A percentile compares a stretch with the other conserved stretches of the same genome.
These are phyloP conservation scores for Yarrowia bubula DNA, from an alignment of 805 yeast genomes.

Conservation along the genomic window DNA sequence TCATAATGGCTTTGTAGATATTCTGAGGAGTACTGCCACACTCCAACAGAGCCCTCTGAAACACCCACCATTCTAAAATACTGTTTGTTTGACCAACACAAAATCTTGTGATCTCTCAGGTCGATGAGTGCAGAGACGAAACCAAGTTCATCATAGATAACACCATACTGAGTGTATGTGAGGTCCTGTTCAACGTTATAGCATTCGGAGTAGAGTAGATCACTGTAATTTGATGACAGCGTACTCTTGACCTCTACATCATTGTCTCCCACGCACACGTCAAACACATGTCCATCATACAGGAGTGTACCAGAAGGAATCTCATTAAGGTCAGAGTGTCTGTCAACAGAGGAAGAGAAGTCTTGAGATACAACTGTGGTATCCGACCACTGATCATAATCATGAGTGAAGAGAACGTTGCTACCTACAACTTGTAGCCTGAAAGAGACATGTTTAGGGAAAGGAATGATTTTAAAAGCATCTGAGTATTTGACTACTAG, in stretches of 20 bases:
- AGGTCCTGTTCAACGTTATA: neutral
- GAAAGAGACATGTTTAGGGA: no score
- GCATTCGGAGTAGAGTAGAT: no score
- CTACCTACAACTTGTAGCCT: no score
- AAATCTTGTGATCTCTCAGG: neutral
- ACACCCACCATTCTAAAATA: neutral
- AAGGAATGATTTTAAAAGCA: no score
- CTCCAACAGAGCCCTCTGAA: neutral
- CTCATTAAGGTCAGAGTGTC: neutral
- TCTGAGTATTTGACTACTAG: no score
- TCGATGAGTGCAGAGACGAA: neutral
- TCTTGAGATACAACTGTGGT: no score
- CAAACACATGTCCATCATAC: neutral
- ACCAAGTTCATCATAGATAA: neutral
- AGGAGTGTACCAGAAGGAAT: neutral
- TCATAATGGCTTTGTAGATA: neutral
- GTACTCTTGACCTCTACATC: neutral
- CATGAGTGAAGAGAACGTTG: no score
- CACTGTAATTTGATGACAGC: neutral
- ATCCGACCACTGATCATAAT: no score
- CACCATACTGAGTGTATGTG: neutral
- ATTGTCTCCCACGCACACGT: neutral
- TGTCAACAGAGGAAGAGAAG: no score
- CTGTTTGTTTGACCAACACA: neutral
- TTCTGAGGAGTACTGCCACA: neutral